Base-by-base conservation (phyloP, 768 basidiomycete genomes). In the Lyophyllum decastes region DNA sequence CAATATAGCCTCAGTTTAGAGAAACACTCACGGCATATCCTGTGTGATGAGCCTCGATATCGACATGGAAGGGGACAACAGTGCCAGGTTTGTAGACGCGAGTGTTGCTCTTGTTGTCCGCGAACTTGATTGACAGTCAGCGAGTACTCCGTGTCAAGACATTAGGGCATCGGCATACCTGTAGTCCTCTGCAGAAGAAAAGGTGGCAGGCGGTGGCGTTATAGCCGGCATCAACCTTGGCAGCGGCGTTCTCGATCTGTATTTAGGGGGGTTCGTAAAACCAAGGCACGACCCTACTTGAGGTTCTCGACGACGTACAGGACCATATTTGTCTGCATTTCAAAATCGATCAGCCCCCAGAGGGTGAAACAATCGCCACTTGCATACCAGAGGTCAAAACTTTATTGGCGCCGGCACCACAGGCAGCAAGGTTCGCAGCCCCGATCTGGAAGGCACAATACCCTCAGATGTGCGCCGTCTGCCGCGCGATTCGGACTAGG, bases 1-100 rank as follows among this genome's bases (percentile, higher is more conserved):
- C 58, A 47, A 22, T 30, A 16, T 24, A 53, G 24, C 33, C 33
- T 45, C 35, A 38, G 46, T 33, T 21, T 16, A 44, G 52, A 16
- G 21, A 33, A 16, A 2, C 21, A 65, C 67, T 26, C 58, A 75
- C 71, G 6, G 74, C 73, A 45, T 60, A 66, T 19, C 74, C 74
- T 2, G 73, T 75, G 58, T 75, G 74, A 49, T 66, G 68, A n/a
- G 69, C 74, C 24, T 59, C 68, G 35, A 75, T 66, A 60, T 73
- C 69, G 35, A 74, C 64, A 19, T 60, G 61, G 61, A 75, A 68
- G 3, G 62, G 61, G n/a, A 73, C 72, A 2, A 65, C 64, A 7
- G 68, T 65, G 1, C 73, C 73, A n/a, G 72, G 45, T 0, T 55
- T 55, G 55, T 69, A 75, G 4, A 50, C 63, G 10, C 67, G 65